Evolutionary conservation across 225 moss, liverwort and hornwort species (phyloP), one percentile per base, ranked within the genome.

Genomic region (Antitrichia curtipendula): DNA sequence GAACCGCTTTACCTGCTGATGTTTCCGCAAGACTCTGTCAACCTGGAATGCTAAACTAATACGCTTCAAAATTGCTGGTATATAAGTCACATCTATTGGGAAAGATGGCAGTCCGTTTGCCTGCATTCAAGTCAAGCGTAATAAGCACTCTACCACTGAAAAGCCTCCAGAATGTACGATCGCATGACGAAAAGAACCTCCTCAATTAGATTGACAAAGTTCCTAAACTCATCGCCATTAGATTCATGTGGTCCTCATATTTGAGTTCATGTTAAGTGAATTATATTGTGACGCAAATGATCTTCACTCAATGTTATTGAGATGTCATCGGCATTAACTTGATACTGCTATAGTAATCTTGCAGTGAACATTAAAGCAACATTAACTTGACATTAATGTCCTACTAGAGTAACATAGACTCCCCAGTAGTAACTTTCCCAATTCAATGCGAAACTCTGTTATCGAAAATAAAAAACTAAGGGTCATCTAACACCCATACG

Each of bases 51-150:
- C 99, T 87, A 99, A 94, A 83, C 91, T 90, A 75, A 97, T 92
- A 73, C 96, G 96, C 88, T 92, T 95, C 82, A 96, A 89, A 88
- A 94, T 94, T 75, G 97, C 97, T 84, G 99, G 99, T 85, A 99
- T 75, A 72, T 97, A 99, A 18, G 91, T 86, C 83, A 87, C 89
- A 89, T 99, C 94, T 79, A 99, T 89, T 62, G 99, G 99, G 81
- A 99, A 99, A 41, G 93, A 81, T 58, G 94, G 87, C 74, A 99
- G 92, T 60, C 99, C 97, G 77, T 94, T 91, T 82, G 90, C 88
- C 97, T 97, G 95, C 91, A 88, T 45, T 69, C 80, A 84, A 87
- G 49, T 78, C 83, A 66, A 69, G 75, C 87, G 77, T 68, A 80
- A 75, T 80, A 53, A 65, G 68, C 78, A 85, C 47, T 58, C 56